phyloP scores from a whole-genome alignment of 2,329 filamentous ascomycete genomes.

The Bretziella fagacearum region DNA sequence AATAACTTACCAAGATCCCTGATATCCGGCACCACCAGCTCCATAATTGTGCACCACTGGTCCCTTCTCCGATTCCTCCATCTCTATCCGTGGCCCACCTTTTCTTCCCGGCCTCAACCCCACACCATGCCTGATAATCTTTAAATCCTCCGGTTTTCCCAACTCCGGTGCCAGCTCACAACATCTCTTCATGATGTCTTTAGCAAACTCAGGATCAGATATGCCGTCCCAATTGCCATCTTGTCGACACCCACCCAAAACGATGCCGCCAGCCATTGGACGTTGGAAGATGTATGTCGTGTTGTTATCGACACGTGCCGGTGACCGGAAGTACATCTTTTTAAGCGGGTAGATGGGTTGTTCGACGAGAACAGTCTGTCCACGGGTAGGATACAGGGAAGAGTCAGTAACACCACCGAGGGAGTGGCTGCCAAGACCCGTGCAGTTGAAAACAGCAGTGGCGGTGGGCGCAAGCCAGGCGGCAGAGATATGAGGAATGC shows the following conservation, averaged over 20 bases:
- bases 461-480: conserved; percentile 36
- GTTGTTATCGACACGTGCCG: conserved; percentile 25
- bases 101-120: conserved; percentile 20
- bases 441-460: conserved; percentile 50
- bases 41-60: conserved; percentile 20
- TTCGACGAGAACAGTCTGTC: conserved; percentile 22
- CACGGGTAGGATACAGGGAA: conserved; percentile 43
- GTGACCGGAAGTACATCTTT: conserved; percentile 27
- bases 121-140: conserved; percentile 21
- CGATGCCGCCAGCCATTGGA: conserved; percentile 21
- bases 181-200: conserved; percentile 22
- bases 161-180: conserved; percentile 22
- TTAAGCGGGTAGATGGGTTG: conserved; percentile 23
- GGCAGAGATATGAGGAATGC: conserved; percentile 48
- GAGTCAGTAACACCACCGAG: conserved; percentile 61
- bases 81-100: conserved; percentile 21
- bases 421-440: conserved; percentile 50
- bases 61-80: conserved; percentile 17
- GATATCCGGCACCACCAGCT: conserved; percentile 19
- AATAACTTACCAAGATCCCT: conserved; percentile 18
- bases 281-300: conserved; percentile 30
- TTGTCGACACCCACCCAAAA: conserved; percentile 22
- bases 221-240: conserved; percentile 21
- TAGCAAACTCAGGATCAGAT: conserved; percentile 20
- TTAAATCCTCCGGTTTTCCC: conserved; percentile 21